Evolutionary conservation across 164 flowering plant species (phyloP), one percentile per base, ranked within the genome.

Genomic region (Piper betle): DNA sequence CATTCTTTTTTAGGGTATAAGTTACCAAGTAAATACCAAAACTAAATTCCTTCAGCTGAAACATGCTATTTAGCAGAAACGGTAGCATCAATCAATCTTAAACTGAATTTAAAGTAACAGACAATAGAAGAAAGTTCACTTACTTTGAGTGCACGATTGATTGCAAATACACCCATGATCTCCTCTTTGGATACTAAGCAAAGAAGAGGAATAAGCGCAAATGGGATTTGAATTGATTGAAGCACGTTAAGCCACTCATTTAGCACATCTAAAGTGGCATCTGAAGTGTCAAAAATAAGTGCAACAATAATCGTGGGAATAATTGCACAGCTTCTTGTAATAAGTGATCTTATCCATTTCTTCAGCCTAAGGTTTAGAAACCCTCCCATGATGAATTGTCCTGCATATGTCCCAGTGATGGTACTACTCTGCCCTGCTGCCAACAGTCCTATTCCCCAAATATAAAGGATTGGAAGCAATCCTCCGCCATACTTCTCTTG

Each of bases 341-440:
- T 88, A 66, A 88, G 66, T 5, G 97, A 80, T 72, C 97, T 80
- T 68, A 83, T 2, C 89, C 93, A 91, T 75, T 91, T 91, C 79
- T 86, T 88, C 68, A 91, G 33, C 12, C 86, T 82, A 3, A 91
- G 86, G 67, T 91, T 81, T 48, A 88, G 87, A 68, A 91, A 91
- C 13, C 93, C 97, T 53, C 95, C 95, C 97, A 91, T 91, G 37
- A 91, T 91, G 67, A 91, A 91, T 71, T 91, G 96, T 33, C 96
- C 97, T 15, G 97, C 96, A 71, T 91, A 91, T 10, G 97, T 91
- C 6, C 97, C 95, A 17, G 97, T 91, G 57, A 91, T 86, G 7
- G 97, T 91, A 71, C 97, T 91, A 75, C 97, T 91, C 73, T 88
- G 93, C 41, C 97, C 97, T 58, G 97, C 96, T 17, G 97, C 96